Base-by-base conservation (phyloP, 805 yeast genomes). In the Candida pseudoglaebosa region DNA sequence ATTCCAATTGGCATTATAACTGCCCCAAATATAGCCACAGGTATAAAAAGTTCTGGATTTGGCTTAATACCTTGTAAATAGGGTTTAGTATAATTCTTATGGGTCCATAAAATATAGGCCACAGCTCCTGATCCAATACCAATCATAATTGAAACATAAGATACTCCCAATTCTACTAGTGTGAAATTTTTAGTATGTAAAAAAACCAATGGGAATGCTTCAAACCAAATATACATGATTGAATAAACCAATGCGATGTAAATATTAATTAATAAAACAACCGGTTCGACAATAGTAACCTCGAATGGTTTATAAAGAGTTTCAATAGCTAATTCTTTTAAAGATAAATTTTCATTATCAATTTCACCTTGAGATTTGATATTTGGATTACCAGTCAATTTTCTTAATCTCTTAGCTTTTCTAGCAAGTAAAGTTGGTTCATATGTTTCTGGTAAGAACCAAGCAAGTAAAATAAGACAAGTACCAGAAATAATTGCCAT, bases 161-260 rank as follows among this genome's bases (percentile, higher is more conserved):
- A 56, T 2, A 65, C 56, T 12, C 84, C 83, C 54, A 55, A 43
- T 38, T 72, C 76, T 22, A 77, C 64, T 17, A 65, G 48, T 3
- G 75, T 67, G 55, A 80, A 80, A 22, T 63, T 50, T 45, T 75
- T 65, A 16, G 64, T 49, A 2, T 65, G 73, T 16, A 31, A 15
- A 36, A 71, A 80, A 2, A 75, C 78, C 26, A 78, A 61, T 7
- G 86, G 85, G 57, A 76, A 77, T 4, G 77, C 78, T 55, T 80
- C 84, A 48, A 79, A 76, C 65, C 75, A 79, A 16, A 77, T 53
- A 53, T 77, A 80, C 44, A 75, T 46, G 21, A 71, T 55, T 20
- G 81, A 74, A 53, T 79, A 80, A 5, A 70, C 61, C 36, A 78
- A 48, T 0, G 80, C 76, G 45, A 73, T 59, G 52, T 77, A 78